Conservation (phyloP, 768 basidiomycete genomes). For the Cystobasidium ongulense region DNA sequence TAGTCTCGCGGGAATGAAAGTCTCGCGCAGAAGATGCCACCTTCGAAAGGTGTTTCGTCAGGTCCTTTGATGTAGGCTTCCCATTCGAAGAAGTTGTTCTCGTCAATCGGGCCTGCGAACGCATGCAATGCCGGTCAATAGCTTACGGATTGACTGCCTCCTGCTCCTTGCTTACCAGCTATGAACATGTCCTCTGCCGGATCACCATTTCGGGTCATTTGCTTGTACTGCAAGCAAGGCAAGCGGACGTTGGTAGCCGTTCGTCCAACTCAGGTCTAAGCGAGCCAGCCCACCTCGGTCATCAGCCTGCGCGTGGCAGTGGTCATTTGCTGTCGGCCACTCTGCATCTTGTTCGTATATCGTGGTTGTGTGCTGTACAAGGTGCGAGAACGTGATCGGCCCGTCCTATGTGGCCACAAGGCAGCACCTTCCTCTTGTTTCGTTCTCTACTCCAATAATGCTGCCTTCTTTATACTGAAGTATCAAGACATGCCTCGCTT, state of each 20-base stretch:
- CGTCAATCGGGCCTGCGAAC: conserved; percentile 37
- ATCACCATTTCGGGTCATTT: conserved; percentile 41
- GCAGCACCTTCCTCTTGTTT: not conserved
- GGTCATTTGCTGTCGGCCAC: conserved; percentile 38
- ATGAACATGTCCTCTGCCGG: conserved; percentile 81
- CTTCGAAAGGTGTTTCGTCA: conserved; percentile 53
- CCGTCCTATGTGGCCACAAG: not conserved
- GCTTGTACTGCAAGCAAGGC: conserved; percentile 46
- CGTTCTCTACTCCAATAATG: no score
- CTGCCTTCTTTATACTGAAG: not conserved
- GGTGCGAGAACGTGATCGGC: not conserved
- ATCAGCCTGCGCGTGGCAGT: conserved; percentile 78
- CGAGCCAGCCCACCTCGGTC: conserved; percentile 72
- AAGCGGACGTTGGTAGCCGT: conserved; percentile 55
- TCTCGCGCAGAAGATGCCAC: conserved; percentile 84
- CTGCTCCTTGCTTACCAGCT: conserved; percentile 54
- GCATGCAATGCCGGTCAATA: not conserved
- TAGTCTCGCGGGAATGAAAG: conserved; percentile 77
- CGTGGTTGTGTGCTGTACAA: not conserved
- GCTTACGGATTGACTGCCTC: not conserved
- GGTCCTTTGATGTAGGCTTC: conserved; percentile 73
- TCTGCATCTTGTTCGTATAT: not conserved
- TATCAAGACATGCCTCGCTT: conserved; percentile 8
- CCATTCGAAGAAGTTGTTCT: conserved; percentile 98
- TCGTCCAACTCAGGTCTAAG: conserved; percentile 63